Evolutionary conservation across 768 basidiomycete genomes (phyloP), one percentile per base, ranked within the genome.

Genomic region (Trametes cinnabarina): DNA sequence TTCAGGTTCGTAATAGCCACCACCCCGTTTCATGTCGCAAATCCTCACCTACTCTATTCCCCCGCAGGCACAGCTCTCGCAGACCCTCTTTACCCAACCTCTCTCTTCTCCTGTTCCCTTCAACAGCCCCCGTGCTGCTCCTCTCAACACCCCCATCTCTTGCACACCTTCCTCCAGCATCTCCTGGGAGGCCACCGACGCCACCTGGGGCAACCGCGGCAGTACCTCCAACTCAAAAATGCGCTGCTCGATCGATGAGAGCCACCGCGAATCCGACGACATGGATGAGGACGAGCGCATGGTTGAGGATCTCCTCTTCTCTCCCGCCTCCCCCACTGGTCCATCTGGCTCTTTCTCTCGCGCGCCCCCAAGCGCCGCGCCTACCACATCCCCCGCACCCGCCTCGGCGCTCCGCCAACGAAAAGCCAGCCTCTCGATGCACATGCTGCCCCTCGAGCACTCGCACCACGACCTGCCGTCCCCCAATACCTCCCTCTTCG

Each of bases 261-360:
- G 44, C 39, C 66, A 69, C 63, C 65, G 44, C 26, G 74, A 72
- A 44, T 60, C 70, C 41, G 76, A 77, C 32, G 77, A 74, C 43
- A 73, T 74, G 74, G 77, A 71, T 57, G 79, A 80, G 52, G 74
- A 75, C 47, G 77, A 79, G 55, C 69, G 69, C 47, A 69, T 72
- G 65, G 79, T 80, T 8, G 79, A 80, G 64, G 78, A 80, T 55
- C 69, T 80, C 68, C 68, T 80, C 39, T 69, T 62, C 20, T 72
- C 77, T 10, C 71, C 71, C 37, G 40, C 55, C 8, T 62, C 61
- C 47, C 42, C 56, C 51, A 12, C 46, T 23, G 42, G 32, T n/a
- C 51, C 54, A 51, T 49, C 57, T 42, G 15, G 51, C 61, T 60
- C 64, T 9, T 58, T 63, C 26, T 51, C 66, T 11, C 64, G 62